These are phyloP conservation scores for Plasmodium sp. DNA, from an alignment of 169 alveolate genomes.

Conservation along the genomic window DNA sequence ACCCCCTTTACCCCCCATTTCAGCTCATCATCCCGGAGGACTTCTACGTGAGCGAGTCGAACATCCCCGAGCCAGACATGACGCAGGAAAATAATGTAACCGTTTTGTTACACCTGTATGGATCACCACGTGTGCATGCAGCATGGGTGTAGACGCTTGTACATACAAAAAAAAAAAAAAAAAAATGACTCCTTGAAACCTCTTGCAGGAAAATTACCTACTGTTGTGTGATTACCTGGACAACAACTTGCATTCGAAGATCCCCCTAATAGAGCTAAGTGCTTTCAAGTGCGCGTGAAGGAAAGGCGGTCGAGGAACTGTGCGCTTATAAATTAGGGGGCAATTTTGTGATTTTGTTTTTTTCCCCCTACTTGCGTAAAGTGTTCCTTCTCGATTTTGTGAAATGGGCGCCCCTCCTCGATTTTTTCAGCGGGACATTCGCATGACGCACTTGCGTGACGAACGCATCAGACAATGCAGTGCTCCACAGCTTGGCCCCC, in stretches of 20 bases:
- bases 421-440: not conserved
- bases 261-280: conserved; percentile 34
- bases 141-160: not conserved
- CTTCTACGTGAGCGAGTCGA: conserved; percentile 35
- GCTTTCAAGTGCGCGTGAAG: conserved; percentile 31
- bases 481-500: not conserved
- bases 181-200: conserved; percentile 1
- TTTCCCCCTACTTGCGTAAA: not conserved
- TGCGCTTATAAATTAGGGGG: not conserved
- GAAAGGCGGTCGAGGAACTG: not conserved
- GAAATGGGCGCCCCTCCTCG: not conserved
- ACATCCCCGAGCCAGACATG: conserved; percentile 60
- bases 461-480: too few relatives aligned
- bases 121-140: not conserved
- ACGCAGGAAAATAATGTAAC: conserved; percentile 42
- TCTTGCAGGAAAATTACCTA: conserved; percentile 42
- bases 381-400: not conserved
- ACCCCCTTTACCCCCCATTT: not conserved
- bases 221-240: conserved; percentile 22
- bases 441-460: not conserved
- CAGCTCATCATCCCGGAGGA: conserved; percentile 73
- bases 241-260: conserved; percentile 44
- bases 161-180: not conserved
- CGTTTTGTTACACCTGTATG: not conserved
- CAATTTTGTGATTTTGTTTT: not conserved